Evolutionary conservation across 495 filamentous ascomycete genomes (phyloP).

Genomic region (Hypoxylon intermedium): DNA sequence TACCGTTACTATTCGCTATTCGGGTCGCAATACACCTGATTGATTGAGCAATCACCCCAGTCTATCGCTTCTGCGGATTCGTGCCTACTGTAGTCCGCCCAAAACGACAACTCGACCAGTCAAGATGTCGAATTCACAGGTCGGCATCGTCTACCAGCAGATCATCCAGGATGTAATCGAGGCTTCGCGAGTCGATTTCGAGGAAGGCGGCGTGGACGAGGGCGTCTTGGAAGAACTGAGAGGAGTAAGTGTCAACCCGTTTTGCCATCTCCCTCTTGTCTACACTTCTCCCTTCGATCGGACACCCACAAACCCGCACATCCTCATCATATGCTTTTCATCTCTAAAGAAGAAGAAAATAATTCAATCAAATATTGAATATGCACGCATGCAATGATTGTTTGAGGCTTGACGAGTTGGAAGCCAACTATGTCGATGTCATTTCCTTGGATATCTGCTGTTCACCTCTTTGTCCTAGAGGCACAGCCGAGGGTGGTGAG

Average conservation of each 20-base stretch:
- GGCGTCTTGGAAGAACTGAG: slow-evolving; percentile 82
- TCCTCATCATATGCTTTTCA: slow-evolving; percentile 2
- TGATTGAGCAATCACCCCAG: too few species aligned
- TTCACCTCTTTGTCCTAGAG: slow-evolving; percentile 4
- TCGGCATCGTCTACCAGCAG: slow-evolving; percentile 80
- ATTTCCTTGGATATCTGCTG: slow-evolving; percentile 5
- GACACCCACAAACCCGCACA: slow-evolving; percentile 1
- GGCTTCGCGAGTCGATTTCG: slow-evolving; percentile 89
- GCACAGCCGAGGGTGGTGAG: slow-evolving; percentile 48
- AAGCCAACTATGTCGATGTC: not conserved
- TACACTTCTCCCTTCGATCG: slow-evolving; percentile 15
- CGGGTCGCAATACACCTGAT: too few species aligned
- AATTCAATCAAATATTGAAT: slow-evolving; percentile 2
- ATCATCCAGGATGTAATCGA: slow-evolving; percentile 93
- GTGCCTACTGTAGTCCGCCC: not conserved
- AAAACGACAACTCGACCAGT: slow-evolving; percentile 3
- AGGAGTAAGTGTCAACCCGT: slow-evolving; percentile 64
- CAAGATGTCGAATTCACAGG: slow-evolving; percentile 62
- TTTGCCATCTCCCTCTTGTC: slow-evolving; percentile 41
- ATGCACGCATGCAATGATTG: not conserved
- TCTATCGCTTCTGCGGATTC: not conserved
- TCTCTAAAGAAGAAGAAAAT: not conserved
- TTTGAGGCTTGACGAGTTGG: slow-evolving; percentile 8
- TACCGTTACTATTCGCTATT: not conserved
- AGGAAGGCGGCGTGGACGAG: slow-evolving; percentile 92